Percentiles rank a stretch among this genome's conserved stretches.
Conservation (phyloP, 2,329 filamentous ascomycete genomes). For the Harringtonia lauricola region DNA sequence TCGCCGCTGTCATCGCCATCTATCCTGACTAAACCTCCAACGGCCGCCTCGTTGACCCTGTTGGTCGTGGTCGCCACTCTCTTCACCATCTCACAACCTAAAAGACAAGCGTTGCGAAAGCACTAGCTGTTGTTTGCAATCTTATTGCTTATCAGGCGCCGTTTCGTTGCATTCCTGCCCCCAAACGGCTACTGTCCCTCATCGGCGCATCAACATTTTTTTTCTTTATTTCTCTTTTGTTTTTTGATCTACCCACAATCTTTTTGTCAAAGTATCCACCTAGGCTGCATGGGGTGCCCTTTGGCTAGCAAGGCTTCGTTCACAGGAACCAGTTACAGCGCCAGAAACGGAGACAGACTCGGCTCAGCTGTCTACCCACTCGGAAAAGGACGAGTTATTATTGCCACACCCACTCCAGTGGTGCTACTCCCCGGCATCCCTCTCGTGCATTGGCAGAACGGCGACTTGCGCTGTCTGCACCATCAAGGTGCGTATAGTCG, state of each 20-base stretch:
- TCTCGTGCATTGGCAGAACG: too few relatives aligned
- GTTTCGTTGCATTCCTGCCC: too few relatives aligned
- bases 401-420: neutral
- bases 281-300: too few relatives aligned
- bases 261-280: too few relatives aligned
- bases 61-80: neutral
- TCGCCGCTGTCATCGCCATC: neutral
- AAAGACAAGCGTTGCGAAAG: neutral
- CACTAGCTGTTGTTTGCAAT: neutral
- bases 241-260: too few relatives aligned
- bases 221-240: too few relatives aligned
- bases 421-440: too few relatives aligned
- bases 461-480: too few relatives aligned
- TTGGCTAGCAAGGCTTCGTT: neutral
- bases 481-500: conserved; percentile 1
- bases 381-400: neutral
- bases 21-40: neutral
- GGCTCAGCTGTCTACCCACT: neutral
- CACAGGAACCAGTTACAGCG: neutral
- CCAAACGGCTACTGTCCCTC: too few relatives aligned
- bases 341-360: too few relatives aligned
- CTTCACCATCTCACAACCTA: neutral
- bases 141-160: too few relatives aligned
- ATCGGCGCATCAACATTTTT: too few relatives aligned
- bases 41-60: neutral